Base-by-base conservation (phyloP, 306 rosid genomes). In the Carpinus fangiana region DNA sequence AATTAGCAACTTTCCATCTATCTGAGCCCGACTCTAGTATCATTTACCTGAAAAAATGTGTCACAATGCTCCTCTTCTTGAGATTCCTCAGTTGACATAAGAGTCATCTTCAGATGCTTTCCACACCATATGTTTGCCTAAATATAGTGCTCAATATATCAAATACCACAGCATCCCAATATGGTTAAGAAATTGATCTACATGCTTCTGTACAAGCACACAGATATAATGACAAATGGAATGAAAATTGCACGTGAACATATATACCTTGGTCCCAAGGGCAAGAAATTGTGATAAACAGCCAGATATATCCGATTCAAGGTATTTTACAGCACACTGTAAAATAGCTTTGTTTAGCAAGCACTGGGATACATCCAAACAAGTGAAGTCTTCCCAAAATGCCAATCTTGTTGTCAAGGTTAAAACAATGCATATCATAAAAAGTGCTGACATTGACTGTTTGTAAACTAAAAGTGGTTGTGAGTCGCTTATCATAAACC, bases 301-400 rank as follows among this genome's bases (percentile, higher is more conserved):
- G 38, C 71, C 79, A 41, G 90, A 79, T 47, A 78, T 82, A 71
- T 83, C 85, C 20, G 77, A 78, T 82, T 83, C 91, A 48, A 87
- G 23, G 73, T 80, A 80, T 73, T 86, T 92, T 43, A 41, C 61
- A 50, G 95, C 89, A 51, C 89, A 90, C 6, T 81, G 87, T 59
- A 90, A 74, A 76, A 92, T 86, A 66, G 90, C 81, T 76, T 75
- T 80, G 74, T 95, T 94, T 69, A 94, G 84, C 90, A 84, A 65
- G 91, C 98, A 94, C 67, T 94, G 98, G 67, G 88, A 78, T 70
- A 81, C 85, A 84, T 95, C 98, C 90, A 95, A 86, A 82, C 97
- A 95, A 45, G 98, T 92, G 82, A 86, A 92, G 76, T 90, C 89
- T 86, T 95, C 98, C 98, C 98, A 95, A 79, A 85, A 87, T 55